phyloP scores from a whole-genome alignment of 2,329 filamentous ascomycete genomes.

The Calonectria pteridis region DNA sequence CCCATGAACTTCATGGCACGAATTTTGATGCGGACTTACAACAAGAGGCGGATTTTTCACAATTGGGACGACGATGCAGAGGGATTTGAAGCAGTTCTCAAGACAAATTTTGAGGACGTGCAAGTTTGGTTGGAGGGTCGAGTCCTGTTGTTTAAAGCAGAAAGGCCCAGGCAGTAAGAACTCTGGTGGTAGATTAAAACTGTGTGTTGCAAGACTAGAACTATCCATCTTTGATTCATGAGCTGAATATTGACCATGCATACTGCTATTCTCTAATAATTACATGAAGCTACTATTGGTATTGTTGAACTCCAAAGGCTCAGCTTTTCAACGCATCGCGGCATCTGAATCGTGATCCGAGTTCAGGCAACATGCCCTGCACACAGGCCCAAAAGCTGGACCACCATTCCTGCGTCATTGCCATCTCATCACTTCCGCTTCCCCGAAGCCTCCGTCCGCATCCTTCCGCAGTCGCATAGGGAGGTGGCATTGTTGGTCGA shows the following conservation, averaged over 20 bases:
- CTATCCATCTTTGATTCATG: accelerated
- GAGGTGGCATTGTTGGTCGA: not conserved
- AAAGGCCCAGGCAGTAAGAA: slow-evolving; percentile 38
- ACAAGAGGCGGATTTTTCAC: slow-evolving; percentile 52
- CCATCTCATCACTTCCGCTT: not conserved
- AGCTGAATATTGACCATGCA: not conserved
- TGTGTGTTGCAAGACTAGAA: not conserved
- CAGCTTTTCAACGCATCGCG: not conserved
- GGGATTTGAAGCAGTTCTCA: slow-evolving; percentile 49
- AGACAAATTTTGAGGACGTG: slow-evolving; percentile 53
- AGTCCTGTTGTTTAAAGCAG: slow-evolving; percentile 53
- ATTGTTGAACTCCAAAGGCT: not conserved
- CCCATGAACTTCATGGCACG: slow-evolving; percentile 31
- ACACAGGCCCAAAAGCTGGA: not conserved
- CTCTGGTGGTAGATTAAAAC: not conserved
- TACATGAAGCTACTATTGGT: not conserved
- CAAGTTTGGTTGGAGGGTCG: slow-evolving; percentile 54
- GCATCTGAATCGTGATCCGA: not conserved
- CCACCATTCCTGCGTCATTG: not conserved
- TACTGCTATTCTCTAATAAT: not conserved
- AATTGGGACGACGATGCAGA: slow-evolving; percentile 54
- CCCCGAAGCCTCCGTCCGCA: not conserved
- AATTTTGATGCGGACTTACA: slow-evolving; percentile 48
- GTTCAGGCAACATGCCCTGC: not conserved
- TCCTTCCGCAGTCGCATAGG: not conserved